Evolutionary conservation across 495 filamentous ascomycete species (phyloP).

Genomic region (Tetracladium setigerum): DNA sequence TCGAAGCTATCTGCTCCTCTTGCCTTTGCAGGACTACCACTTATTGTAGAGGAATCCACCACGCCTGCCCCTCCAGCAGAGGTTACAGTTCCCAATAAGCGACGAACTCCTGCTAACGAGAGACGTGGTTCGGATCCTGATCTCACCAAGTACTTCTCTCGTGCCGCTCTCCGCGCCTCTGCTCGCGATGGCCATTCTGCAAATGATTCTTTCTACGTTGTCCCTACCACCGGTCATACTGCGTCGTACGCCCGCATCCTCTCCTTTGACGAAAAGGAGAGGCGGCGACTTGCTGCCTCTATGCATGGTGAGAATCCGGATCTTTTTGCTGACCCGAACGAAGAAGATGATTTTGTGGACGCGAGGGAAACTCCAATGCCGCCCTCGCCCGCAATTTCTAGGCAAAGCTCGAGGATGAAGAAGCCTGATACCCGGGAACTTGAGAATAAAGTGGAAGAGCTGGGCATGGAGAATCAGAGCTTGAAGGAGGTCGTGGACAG

Average conservation of each 20-base stretch:
- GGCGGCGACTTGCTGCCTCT: conserved; percentile 37
- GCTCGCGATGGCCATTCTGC: conserved; percentile 31
- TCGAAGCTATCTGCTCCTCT: conserved; percentile 78
- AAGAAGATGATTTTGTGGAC: conserved; percentile 81
- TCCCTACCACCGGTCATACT: conserved; percentile 82
- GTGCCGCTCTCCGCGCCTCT: conserved; percentile 68
- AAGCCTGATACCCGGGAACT: conserved; percentile 28
- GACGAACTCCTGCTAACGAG: conserved; percentile 32
- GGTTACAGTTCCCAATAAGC: conserved; percentile 13
- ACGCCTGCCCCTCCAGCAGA: conserved; percentile 15
- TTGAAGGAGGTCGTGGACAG: conserved; percentile 70
- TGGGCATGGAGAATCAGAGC: conserved; percentile 71
- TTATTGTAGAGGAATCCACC: conserved; percentile 47
- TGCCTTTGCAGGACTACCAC: conserved; percentile 84
- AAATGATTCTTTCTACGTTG: conserved; percentile 89
- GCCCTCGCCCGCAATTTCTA: conserved; percentile 23
- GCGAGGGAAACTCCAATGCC: conserved; percentile 56
- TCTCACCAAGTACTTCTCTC: conserved; percentile 67
- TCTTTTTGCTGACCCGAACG: conserved; percentile 32
- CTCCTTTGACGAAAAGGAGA: conserved; percentile 61
- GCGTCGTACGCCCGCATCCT: conserved; percentile 85
- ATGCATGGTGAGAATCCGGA: conserved; percentile 26
- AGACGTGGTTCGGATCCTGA: conserved; percentile 56
- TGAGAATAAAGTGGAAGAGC: conserved; percentile 66
- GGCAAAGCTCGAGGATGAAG: conserved; percentile 20